Evolutionary conservation across 2,329 filamentous ascomycete genomes (phyloP), one percentile per base, ranked within the genome.

Genomic region (Stemphylium vesicarium): DNA sequence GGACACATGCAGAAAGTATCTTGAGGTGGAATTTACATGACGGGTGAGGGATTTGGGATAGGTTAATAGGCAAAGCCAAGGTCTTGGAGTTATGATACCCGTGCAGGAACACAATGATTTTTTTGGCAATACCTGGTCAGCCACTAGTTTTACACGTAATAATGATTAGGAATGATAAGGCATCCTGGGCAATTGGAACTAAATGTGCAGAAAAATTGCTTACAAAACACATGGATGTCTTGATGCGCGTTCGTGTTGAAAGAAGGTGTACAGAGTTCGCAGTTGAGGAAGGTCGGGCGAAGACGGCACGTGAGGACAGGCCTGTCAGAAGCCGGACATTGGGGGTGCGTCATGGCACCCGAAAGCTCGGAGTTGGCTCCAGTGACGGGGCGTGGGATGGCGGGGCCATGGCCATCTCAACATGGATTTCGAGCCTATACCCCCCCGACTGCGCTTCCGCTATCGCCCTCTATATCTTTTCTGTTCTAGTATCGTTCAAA

Each of bases 1-100:
- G 74, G 74, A 0, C 74, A 76, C 45, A 47, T 76, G n/a, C 73
- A 45, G 32, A 45, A 45, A 6, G 42, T 45, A 11, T 45, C 42
- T 8, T 45, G 32, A 45, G 32, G 42, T n/a, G 24, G 32, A 16
- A 16, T 42, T 22, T 13, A 36, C 20, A 61, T 70, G 54, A 60
- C 67, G 22, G 71, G 69, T 39, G 69, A 69, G 16, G 62, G 65
- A 2, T 57, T 26, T 45, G 31, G 20, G 22, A 45, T 36, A 36
- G 42, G 32, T 35, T 26, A 29, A 24, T 37, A 35, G 12, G 10
- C 36, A 38, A 38, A 33, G 45, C 24, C n/a, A 6, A 7, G 35
- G 35, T 48, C 24, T 31, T 39, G 45, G 45, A 16, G 35, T 48
- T 48, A 48, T 48, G 45, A 48, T 48, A 39, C 45, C 45, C 45